phyloP scores from a whole-genome alignment of 2,329 filamentous ascomycete genomes.

The Fusarium bactridioides region DNA sequence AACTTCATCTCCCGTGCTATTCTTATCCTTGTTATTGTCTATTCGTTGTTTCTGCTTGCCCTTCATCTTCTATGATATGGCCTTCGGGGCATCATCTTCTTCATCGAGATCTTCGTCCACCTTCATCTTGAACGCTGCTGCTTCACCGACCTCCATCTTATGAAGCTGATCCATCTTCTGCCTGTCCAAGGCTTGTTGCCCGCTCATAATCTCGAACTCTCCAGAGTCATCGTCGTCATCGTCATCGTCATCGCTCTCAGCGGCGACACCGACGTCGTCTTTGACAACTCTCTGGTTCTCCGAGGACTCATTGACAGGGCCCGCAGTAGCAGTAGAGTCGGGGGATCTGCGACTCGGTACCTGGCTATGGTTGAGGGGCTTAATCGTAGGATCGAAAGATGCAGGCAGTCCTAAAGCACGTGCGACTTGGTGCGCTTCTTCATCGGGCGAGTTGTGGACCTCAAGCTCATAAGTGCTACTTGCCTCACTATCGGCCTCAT shows the following conservation, averaged over 20 bases:
- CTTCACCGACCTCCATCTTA: slow-evolving; percentile 67
- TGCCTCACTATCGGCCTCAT: slow-evolving; percentile 65
- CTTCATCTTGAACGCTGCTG: slow-evolving; percentile 56
- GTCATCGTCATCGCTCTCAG: slow-evolving; percentile 48
- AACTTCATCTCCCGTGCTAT: neutral
- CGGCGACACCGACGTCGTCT: slow-evolving; percentile 44
- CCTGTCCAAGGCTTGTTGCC: slow-evolving; percentile 54
- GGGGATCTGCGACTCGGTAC: slow-evolving; percentile 16
- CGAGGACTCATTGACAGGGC: slow-evolving; percentile 14
- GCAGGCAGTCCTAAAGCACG: slow-evolving; percentile 69
- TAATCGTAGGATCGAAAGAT: slow-evolving; percentile 70
- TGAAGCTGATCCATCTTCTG: slow-evolving; percentile 61
- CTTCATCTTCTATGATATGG: slow-evolving; percentile 45
- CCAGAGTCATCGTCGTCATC: slow-evolving; percentile 51
- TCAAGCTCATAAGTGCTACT: slow-evolving; percentile 64
- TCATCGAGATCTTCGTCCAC: slow-evolving; percentile 52
- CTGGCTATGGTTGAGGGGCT: slow-evolving; percentile 55
- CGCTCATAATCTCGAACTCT: slow-evolving; percentile 57
- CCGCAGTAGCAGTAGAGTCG: slow-evolving; percentile 23
- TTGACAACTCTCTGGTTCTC: slow-evolving; percentile 36
- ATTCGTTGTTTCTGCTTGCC: neutral
- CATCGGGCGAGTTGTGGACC: slow-evolving; percentile 62
- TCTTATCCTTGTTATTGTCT: neutral
- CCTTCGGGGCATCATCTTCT: slow-evolving; percentile 45
- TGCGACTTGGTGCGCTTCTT: slow-evolving; percentile 71